phyloP scores from a whole-genome alignment of 352 stramenopile species.

The Thalassiosira livingstoniorum region DNA sequence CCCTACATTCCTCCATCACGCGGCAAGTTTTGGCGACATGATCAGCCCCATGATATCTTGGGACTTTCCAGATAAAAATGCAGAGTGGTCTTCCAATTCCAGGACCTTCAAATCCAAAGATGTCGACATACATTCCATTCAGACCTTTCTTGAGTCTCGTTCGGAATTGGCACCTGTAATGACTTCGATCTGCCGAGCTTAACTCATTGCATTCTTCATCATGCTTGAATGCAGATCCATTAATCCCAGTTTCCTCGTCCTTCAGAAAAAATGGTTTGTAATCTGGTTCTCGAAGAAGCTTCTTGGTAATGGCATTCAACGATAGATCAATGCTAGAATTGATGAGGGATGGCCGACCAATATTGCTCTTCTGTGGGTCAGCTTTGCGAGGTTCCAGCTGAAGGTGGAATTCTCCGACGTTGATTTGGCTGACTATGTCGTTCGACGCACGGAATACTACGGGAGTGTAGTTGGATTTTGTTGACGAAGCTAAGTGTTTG shows the following conservation, averaged over 20 bases:
- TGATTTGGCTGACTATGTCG: no score
- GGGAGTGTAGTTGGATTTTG: no score
- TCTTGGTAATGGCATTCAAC: no score
- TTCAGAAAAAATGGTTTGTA: constrained; percentile 4
- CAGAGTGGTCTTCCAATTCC: not conserved
- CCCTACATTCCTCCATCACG: not conserved
- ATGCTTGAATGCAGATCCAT: not conserved
- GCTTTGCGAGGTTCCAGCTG: no score
- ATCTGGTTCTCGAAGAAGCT: no score
- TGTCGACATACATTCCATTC: not conserved
- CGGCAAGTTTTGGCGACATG: not conserved
- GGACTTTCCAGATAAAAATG: constrained; percentile 5
- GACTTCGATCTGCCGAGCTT: not conserved
- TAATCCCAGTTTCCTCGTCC: constrained; percentile 5
- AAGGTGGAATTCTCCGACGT: no score
- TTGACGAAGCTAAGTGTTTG: no score
- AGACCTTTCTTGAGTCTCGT: not conserved
- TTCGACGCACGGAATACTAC: no score
- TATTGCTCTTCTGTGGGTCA: no score
- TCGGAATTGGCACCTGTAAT: not conserved
- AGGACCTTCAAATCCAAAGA: not conserved
- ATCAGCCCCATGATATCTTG: not conserved
- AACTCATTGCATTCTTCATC: not conserved
- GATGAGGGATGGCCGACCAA: no score
- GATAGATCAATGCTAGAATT: no score